These are phyloP conservation scores for Sesbania bispinosa DNA, from an alignment of 306 rosid species.

Conservation along the genomic window DNA sequence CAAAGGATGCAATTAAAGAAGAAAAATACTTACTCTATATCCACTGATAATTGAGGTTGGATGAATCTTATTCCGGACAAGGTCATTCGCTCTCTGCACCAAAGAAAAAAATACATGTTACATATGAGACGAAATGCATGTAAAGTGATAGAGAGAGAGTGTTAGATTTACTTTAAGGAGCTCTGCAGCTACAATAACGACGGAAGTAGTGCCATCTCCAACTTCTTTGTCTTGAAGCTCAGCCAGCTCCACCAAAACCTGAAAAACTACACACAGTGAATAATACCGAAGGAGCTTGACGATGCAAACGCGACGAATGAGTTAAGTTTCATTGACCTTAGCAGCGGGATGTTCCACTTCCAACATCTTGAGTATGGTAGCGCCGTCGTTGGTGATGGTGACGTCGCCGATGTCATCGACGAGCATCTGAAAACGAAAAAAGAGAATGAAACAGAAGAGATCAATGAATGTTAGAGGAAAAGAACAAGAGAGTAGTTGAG, in stretches of 20 bases:
- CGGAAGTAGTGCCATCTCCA: conserved; percentile 98
- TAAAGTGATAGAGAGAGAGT: background rate
- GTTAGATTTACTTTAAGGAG: conserved; percentile 59
- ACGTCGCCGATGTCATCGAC: conserved; percentile 95
- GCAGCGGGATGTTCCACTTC: conserved; percentile 99
- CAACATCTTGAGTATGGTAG: conserved; percentile 93
- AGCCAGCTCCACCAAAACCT: conserved; percentile 96
- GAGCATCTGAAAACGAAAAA: conserved; percentile 61
- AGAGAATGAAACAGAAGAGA: background rate
- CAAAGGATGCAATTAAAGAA: background rate
- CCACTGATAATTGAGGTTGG: conserved; percentile 98
- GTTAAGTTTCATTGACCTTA: conserved; percentile 39
- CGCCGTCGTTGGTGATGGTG: conserved; percentile 94
- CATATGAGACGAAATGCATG: background rate
- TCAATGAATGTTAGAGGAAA: background rate
- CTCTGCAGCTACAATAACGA: conserved; percentile 93
- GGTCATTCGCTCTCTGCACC: conserved; percentile 89
- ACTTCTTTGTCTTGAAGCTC: conserved; percentile 96
- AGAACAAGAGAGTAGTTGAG: background rate
- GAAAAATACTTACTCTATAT: conserved; percentile 57
- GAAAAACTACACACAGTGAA: background rate
- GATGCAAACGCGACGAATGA: background rate
- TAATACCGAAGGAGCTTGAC: background rate
- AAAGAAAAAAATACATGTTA: background rate
- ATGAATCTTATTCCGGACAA: conserved; percentile 92